A percentile compares a stretch with the other conserved stretches of the same genome.
phyloP scores from a whole-genome alignment of 441 rosid species.

The Pelargonium myrrhifolium region DNA sequence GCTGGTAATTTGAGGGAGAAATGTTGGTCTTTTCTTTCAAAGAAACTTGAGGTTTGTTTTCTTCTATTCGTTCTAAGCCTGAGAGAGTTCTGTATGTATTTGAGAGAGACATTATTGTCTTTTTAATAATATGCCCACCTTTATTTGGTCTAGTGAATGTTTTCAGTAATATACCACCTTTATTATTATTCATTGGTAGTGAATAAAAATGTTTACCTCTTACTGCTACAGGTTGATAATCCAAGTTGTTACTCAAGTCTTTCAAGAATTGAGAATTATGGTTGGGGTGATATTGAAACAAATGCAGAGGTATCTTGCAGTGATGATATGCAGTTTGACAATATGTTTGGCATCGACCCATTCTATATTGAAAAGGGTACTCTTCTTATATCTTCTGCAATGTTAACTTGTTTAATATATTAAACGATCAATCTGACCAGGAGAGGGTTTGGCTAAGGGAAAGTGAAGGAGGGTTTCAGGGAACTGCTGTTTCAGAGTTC shows the following conservation, averaged over 20 bases:
- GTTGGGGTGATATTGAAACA: constrained; percentile 61
- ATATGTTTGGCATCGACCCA: constrained; percentile 62
- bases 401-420: constrained; percentile 6
- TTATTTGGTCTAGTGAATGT: no score
- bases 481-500: not conserved
- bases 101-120: not conserved
- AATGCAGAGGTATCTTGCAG: constrained; percentile 26
- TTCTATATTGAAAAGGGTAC: constrained; percentile 79
- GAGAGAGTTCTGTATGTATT: not conserved
- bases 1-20: constrained; percentile 52
- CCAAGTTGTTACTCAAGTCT: constrained; percentile 24
- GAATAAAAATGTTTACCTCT: constrained; percentile 14
- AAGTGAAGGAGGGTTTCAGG: not conserved
- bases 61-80: not conserved
- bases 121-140: no score
- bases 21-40: constrained; percentile 61
- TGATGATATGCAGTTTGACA: constrained; percentile 42
- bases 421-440: not conserved
- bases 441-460: not conserved
- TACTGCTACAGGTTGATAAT: constrained; percentile 39
- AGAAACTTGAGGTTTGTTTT: constrained; percentile 45
- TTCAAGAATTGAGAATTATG: constrained; percentile 61
- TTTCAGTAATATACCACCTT: not conserved
- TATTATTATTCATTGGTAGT: not conserved
- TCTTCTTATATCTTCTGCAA: constrained; percentile 1